Percentiles rank a stretch among this genome's conserved stretches.
These are phyloP conservation scores for Aegilops speltoides DNA, from an alignment of 176 grass and related monocot genomes.

Conservation along the genomic window DNA sequence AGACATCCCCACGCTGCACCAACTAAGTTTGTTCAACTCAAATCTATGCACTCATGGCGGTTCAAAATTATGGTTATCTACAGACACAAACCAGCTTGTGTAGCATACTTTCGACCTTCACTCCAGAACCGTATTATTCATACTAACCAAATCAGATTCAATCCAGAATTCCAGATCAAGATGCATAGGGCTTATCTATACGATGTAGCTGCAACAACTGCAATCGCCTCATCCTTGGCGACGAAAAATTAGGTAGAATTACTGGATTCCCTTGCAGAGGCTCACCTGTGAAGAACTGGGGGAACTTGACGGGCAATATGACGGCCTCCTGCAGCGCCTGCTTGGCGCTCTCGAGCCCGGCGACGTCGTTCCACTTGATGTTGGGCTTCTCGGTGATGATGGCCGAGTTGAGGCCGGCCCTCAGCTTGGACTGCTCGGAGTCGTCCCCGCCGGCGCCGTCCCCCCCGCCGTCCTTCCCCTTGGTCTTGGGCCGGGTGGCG, in stretches of 20 bases:
- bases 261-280: neutral
- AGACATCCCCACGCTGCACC: neutral
- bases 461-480: slow-evolving; percentile 84
- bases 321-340: slow-evolving; percentile 98
- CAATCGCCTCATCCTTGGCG: neutral
- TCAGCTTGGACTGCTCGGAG: slow-evolving; percentile 83
- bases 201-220: neutral
- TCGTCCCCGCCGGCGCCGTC: slow-evolving; percentile 74
- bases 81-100: neutral
- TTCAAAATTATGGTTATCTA: neutral
- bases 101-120: neutral
- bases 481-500: slow-evolving; percentile 86
- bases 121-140: neutral
- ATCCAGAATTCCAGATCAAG: slow-evolving; percentile 1
- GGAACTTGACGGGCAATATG: slow-evolving; percentile 97
- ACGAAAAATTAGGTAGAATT: neutral
- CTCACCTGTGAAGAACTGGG: slow-evolving; percentile 97
- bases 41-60: neutral
- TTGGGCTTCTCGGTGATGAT: slow-evolving; percentile 97
- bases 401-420: slow-evolving; percentile 83
- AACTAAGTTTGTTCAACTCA: neutral
- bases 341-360: slow-evolving; percentile 88
- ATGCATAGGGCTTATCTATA: neutral
- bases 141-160: neutral
- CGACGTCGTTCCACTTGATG: slow-evolving; percentile 99